Base-by-base conservation (phyloP, 1,139 yeast genomes). In the Saccharomyces pastorianus region DNA sequence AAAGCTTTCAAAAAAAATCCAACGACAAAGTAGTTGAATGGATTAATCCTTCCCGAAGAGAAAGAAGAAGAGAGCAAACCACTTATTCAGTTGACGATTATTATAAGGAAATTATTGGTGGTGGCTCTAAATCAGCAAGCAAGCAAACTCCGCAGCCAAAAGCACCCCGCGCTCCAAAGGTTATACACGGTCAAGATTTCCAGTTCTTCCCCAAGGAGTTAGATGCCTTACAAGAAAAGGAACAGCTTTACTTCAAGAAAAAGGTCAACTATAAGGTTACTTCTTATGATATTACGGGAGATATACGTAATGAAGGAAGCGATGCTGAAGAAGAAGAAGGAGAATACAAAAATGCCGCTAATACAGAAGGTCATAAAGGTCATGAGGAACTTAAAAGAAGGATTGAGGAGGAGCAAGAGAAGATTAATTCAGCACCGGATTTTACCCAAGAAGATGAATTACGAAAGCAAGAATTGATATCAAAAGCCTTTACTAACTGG, bases 41-140 rank as follows among this genome's bases (percentile, higher is more conserved):
- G 96, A 85, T 90, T 49, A 88, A 89, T 61, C 96, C 96, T 0
- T 78, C 93, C 4, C 88, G 90, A 65, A 80, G 99, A 67, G 96
- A 90, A 64, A 78, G 99, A 59, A 96, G 91, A 64, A 77, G 98
- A 58, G 91, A 89, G 64, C 96, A 90, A 60, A 88, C 85, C 62
- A 86, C 88, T 5, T 91, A 90, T 65, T 85, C 93, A 0, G 83
- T 90, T 53, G 97, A 91, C 69, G 86, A 85, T 49, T 90, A 90
- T 67, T 90, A 90, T 65, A 88, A 87, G 63, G 96, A 88, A 59
- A 88, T 88, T 31, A 66, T 66, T 42, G 69, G 69, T 9, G 66
- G 67, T 31, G 55, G 57, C 11, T 59, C 62, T 9, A 66, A 63
- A 55, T 49, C 59, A 1, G 59, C 63, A 13, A 68, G 68, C 57